A percentile compares a stretch with the other conserved stretches of the same genome.
Conservation (phyloP, 2,329 filamentous ascomycete genomes). For the Thielaviopsis ethacetica region DNA sequence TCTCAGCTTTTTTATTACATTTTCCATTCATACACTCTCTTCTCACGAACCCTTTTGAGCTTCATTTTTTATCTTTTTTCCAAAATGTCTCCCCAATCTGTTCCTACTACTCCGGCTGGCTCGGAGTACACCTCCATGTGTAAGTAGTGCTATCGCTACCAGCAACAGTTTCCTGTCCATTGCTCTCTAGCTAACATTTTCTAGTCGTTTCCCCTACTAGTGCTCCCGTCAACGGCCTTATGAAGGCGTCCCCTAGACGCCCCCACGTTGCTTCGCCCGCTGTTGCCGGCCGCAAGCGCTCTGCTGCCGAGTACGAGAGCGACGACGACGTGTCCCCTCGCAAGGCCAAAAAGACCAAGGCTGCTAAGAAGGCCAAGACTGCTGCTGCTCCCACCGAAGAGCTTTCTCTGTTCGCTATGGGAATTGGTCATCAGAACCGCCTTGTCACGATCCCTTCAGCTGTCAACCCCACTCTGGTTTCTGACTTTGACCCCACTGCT, state of each 20-base stretch:
- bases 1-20: no score
- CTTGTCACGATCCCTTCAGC: background rate
- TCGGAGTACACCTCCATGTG: background rate
- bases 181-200: background rate
- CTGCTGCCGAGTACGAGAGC: background rate
- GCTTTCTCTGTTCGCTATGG: background rate
- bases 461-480: background rate
- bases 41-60: no score
- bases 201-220: background rate
- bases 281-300: background rate
- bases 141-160: background rate
- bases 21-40: no score
- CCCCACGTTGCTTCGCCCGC: background rate
- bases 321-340: background rate
- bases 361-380: background rate
- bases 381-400: background rate
- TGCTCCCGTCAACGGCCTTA: background rate
- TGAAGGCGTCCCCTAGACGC: background rate
- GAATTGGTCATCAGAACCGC: no score
- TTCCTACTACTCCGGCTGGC: no score
- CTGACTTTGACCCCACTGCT: conserved; percentile 39
- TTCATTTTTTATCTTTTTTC: no score
- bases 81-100: no score
- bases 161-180: no score
- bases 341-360: background rate